Base-by-base conservation (phyloP, 176 grass and related monocot species). In the Urochloa ruziziensis region DNA sequence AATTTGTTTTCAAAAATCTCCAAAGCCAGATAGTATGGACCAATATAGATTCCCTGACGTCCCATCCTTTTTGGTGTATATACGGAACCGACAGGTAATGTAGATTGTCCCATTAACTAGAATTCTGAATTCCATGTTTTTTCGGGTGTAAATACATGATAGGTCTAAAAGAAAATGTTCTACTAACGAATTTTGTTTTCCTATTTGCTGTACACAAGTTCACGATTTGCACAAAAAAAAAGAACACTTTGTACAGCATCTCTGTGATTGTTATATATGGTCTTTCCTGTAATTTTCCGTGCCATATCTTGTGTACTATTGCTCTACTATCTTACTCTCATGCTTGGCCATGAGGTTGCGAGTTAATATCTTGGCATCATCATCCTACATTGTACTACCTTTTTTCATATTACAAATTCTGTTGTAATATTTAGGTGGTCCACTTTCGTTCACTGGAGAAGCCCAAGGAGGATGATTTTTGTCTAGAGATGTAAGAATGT, bases 391-490 rank as follows among this genome's bases (percentile, higher is more conserved):
- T 49, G 30, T 81, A 67, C 28, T 49, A 17, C 49, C 8, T n/a
- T 47, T 79, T 73, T 88, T 40, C 46, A 77, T 70, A 9, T 1
- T 10, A 54, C 58, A 78, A 72, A 48, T 90, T 75, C 35, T 87
- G 6, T 67, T 84, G 10, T 82, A 39, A 83, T 93, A 89, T 85
- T 79, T 83, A 99, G 96, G 88, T 99, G 59, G 96, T 99, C 19
- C 96, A 94, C 75, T 99, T 99, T 34, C 91, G 96, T 49, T 92
- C 89, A 13, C 85, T 99, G 83, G 93, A 99, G 83, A 99, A 96
- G 58, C 91, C 96, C 42, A 99, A 99, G 88, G 96, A 99, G 76
- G 91, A 96, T 11, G 96, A 94, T 53, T 99, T 99, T 74, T 94
- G 73, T 57, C 88, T 99, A 39, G 96, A 99, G 86, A 82, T 99